phyloP scores from a whole-genome alignment of 1,139 yeast genomes.

The Sugiyamaella castrensis region DNA sequence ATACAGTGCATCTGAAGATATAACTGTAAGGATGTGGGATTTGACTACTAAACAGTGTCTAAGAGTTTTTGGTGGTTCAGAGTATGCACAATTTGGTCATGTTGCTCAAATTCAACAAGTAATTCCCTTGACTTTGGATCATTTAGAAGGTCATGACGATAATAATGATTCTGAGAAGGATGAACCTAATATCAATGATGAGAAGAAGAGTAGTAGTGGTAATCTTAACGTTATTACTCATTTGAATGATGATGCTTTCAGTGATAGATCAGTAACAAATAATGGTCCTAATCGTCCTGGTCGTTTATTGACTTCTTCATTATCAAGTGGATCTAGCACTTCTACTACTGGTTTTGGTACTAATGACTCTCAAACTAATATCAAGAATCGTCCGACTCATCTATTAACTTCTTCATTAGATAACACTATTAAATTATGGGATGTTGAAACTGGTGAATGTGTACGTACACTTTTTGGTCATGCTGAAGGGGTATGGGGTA shows the following conservation, averaged over 20 bases:
- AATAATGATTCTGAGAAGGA: not conserved
- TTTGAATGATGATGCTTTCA: too few species aligned
- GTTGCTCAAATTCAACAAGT: conserved; percentile 84
- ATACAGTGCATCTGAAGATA: conserved; percentile 87
- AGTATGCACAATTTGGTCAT: conserved; percentile 43
- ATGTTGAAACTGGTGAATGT: conserved; percentile 79
- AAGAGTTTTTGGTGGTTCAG: conserved; percentile 65
- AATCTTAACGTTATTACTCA: not conserved
- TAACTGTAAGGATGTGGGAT: conserved; percentile 95
- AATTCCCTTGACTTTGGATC: conserved; percentile 66
- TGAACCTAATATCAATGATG: not conserved
- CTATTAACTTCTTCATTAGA: conserved; percentile 84
- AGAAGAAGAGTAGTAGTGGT: not conserved
- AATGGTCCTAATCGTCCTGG: not conserved
- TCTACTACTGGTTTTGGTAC: conserved; percentile 28
- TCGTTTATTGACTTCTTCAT: conserved; percentile 13
- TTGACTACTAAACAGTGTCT: conserved; percentile 74
- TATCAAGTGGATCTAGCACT: conserved; percentile 24
- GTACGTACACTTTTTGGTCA: conserved; percentile 94
- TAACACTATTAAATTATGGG: conserved; percentile 93
- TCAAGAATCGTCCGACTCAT: conserved; percentile 62
- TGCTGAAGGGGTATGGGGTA: conserved; percentile 96
- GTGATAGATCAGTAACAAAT: too few species aligned
- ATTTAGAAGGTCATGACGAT: conserved; percentile 30
- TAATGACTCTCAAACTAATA: conserved; percentile 14